phyloP scores from a whole-genome alignment of 2,329 filamentous ascomycete genomes.

The Chaetomiaceae sp. region DNA sequence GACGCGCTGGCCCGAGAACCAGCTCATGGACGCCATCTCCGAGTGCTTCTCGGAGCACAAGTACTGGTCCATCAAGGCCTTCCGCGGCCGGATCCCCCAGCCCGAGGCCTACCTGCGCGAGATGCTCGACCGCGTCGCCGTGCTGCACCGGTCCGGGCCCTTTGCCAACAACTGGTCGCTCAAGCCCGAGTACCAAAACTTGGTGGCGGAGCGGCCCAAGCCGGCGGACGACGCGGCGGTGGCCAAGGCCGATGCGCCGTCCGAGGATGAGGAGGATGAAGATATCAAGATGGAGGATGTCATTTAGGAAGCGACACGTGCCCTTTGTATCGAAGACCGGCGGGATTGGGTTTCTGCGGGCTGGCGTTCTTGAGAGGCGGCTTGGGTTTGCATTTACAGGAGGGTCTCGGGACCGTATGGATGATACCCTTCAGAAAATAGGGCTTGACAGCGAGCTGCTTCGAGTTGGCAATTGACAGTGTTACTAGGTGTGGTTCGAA shows the following conservation, averaged over 20 bases:
- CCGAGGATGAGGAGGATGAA: slow-evolving; percentile 60
- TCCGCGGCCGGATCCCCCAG: slow-evolving; percentile 73
- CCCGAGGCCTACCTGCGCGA: slow-evolving; percentile 91
- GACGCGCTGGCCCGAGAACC: slow-evolving; percentile 82
- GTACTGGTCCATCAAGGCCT: slow-evolving; percentile 90
- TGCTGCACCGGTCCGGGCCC: slow-evolving; percentile 74
- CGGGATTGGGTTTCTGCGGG: not conserved
- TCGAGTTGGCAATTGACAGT: not conserved
- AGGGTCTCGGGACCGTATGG: not conserved
- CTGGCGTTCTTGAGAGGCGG: slow-evolving; percentile 6
- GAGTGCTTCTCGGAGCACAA: slow-evolving; percentile 77
- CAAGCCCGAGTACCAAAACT: slow-evolving; percentile 57
- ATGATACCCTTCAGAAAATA: slow-evolving; percentile 14
- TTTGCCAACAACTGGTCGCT: slow-evolving; percentile 86
- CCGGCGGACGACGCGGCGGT: slow-evolving; percentile 50
- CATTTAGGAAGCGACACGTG: not conserved
- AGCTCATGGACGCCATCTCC: slow-evolving; percentile 82
- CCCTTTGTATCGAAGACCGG: not conserved
- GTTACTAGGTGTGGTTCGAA: no score
- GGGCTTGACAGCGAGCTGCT: not conserved
- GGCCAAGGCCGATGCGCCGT: slow-evolving; percentile 49
- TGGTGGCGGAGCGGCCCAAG: slow-evolving; percentile 37
- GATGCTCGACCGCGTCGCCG: slow-evolving; percentile 75
- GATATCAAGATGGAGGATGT: slow-evolving; percentile 78
- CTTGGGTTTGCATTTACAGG: slow-evolving; percentile 4